phyloP scores from a whole-genome alignment of 768 basidiomycete species.

The Panaeolus cyanescens region DNA sequence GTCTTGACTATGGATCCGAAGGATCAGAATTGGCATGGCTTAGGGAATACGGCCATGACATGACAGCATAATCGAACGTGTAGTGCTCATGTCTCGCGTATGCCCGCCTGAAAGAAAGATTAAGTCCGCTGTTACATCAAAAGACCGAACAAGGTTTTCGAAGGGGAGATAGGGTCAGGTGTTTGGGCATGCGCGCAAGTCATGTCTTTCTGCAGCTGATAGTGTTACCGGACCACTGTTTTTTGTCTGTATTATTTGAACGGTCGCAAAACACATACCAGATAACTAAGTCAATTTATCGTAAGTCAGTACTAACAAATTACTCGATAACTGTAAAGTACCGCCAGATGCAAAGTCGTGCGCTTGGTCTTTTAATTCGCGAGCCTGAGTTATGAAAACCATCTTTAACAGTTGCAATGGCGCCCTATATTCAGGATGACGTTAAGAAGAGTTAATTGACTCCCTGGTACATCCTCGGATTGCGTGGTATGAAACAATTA shows the following conservation, averaged over 20 bases:
- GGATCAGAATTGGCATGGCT: background rate
- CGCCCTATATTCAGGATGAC: background rate
- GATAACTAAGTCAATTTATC: too few species aligned
- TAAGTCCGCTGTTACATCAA: slow-evolving; percentile 1
- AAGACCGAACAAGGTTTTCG: background rate
- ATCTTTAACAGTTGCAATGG: background rate
- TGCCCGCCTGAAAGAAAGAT: background rate
- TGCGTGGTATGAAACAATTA: background rate
- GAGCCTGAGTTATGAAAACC: background rate
- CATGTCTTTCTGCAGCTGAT: background rate
- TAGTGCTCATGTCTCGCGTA: background rate
- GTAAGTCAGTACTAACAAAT: background rate
- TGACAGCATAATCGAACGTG: background rate
- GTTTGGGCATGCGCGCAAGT: background rate
- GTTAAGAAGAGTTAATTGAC: too few species aligned
- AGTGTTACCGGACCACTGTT: background rate
- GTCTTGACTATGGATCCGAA: too few species aligned
- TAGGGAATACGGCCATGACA: background rate
- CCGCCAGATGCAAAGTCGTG: background rate
- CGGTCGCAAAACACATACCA: background rate
- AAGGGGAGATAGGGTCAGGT: background rate
- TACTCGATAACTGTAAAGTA: background rate
- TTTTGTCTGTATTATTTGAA: background rate
- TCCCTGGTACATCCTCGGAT: background rate
- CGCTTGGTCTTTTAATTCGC: background rate